These are phyloP conservation scores for Sugiyamaella grinbergsii DNA, from an alignment of 1,139 yeast genomes.

Conservation along the genomic window DNA sequence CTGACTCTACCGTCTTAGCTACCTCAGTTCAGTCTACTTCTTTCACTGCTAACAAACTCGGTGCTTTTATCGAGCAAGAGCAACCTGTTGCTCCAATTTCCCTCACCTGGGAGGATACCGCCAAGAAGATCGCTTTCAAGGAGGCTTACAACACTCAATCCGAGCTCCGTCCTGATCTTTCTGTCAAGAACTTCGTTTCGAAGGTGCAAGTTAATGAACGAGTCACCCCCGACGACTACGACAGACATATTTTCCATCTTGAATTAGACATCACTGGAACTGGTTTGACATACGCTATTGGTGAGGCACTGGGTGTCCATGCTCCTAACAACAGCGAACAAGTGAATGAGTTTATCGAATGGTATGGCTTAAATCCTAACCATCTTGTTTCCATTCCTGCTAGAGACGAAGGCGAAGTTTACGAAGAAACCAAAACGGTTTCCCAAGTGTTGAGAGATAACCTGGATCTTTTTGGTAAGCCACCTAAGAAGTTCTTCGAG, in stretches of 20 bases:
- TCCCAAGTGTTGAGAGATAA: conserved; percentile 79
- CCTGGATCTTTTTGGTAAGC: conserved; percentile 89
- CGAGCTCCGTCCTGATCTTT: conserved; percentile 84
- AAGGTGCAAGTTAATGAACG: conserved; percentile 91
- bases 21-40: conserved; percentile 30
- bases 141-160: conserved; percentile 67
- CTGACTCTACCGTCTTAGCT: conserved; percentile 44
- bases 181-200: conserved; percentile 81
- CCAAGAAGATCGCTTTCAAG: conserved; percentile 72
- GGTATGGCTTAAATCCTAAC: conserved; percentile 72
- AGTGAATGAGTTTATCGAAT: conserved; percentile 68
- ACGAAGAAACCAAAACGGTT: conserved; percentile 73
- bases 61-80: conserved; percentile 15
- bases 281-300: conserved; percentile 87
- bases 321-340: conserved; percentile 73
- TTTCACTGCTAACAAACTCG: conserved; percentile 31
- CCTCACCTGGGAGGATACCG: conserved; percentile 58
- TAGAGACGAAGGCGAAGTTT: conserved; percentile 57
- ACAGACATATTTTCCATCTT: conserved; percentile 94
- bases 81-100: conserved; percentile 45
- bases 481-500: conserved; percentile 94
- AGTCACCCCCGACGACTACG: conserved; percentile 88
- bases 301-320: conserved; percentile 96
- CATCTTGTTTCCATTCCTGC: conserved; percentile 71
- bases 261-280: conserved; percentile 92